A percentile compares a stretch with the other conserved stretches of the same genome.
These are phyloP conservation scores for Plantago elongata DNA, from an alignment of 257 asterid genomes.

Conservation along the genomic window DNA sequence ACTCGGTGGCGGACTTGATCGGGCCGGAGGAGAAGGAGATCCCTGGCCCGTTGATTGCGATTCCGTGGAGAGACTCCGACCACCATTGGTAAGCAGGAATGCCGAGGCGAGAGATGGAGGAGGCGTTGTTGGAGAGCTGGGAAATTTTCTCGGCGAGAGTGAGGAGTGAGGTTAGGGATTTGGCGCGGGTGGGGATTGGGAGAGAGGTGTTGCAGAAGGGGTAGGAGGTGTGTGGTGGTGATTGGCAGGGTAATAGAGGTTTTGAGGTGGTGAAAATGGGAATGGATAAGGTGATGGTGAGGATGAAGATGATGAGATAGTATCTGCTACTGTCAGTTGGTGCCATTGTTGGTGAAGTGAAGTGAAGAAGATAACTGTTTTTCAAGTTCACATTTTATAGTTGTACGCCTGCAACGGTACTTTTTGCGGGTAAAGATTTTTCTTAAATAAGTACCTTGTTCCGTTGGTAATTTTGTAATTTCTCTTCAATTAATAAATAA, in stretches of 20 bases:
- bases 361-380: background rate
- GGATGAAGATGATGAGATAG: slow-evolving; percentile 19
- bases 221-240: slow-evolving; percentile 41
- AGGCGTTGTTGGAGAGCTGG: slow-evolving; percentile 60
- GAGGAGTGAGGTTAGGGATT: slow-evolving; percentile 56
- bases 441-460: no score
- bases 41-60: slow-evolving; percentile 81
- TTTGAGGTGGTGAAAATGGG: slow-evolving; percentile 14
- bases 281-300: background rate
- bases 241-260: slow-evolving; percentile 43
- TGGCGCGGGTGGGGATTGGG: slow-evolving; percentile 47
- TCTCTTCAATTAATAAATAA: no score
- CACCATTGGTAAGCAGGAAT: slow-evolving; percentile 85
- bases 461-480: no score
- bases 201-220: slow-evolving; percentile 64
- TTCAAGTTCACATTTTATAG: background rate
- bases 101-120: slow-evolving; percentile 59
- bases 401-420: background rate
- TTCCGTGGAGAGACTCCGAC: slow-evolving; percentile 95
- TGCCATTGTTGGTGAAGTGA: background rate
- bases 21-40: slow-evolving; percentile 59
- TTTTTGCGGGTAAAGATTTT: no score
- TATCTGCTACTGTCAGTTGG: background rate
- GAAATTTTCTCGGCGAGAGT: slow-evolving; percentile 67
- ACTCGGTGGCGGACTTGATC: slow-evolving; percentile 54